Evolutionary conservation across 2,329 filamentous ascomycete genomes (phyloP).

Genomic region (Calonectria naviculata): DNA sequence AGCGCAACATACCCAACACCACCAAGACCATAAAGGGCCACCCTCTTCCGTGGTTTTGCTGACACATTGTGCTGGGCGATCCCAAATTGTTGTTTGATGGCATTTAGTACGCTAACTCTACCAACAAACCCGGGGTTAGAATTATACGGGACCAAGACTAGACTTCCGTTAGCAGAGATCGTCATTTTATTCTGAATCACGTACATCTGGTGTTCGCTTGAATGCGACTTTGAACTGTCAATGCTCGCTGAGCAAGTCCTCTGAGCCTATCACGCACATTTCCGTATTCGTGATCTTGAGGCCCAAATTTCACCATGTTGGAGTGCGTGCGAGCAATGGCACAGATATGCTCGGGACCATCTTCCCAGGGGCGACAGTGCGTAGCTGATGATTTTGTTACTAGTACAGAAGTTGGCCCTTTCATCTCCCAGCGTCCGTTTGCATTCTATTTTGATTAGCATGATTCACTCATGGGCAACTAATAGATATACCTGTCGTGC

Average conservation of each 20-base stretch:
- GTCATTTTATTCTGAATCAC: too few species aligned
- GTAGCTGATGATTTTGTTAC: constrained; percentile 39
- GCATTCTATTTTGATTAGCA: too few species aligned
- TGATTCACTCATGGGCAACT: too few species aligned
- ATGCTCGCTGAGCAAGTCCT: too few species aligned
- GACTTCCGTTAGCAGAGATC: too few species aligned
- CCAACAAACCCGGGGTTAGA: too few species aligned
- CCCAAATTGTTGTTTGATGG: neutral
- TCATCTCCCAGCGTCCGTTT: constrained; percentile 36
- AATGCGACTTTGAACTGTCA: too few species aligned
- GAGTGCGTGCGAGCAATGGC: constrained; percentile 34
- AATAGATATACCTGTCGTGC: too few species aligned
- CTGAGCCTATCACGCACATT: too few species aligned
- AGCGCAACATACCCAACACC: constrained; percentile 29
- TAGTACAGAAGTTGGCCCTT: constrained; percentile 27
- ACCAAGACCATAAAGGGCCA: constrained; percentile 26
- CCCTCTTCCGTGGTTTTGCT: neutral
- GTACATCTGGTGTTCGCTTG: too few species aligned
- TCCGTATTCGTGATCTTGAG: constrained; percentile 17
- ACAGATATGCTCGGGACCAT: constrained; percentile 31
- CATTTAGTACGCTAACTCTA: too few species aligned
- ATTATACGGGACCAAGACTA: too few species aligned
- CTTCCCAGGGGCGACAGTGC: constrained; percentile 31
- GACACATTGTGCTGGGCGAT: neutral
- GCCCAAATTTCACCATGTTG: constrained; percentile 40